A percentile compares a stretch with the other conserved stretches of the same genome.
Conservation (phyloP, 768 basidiomycete genomes). For the Boletus reticulatus region DNA sequence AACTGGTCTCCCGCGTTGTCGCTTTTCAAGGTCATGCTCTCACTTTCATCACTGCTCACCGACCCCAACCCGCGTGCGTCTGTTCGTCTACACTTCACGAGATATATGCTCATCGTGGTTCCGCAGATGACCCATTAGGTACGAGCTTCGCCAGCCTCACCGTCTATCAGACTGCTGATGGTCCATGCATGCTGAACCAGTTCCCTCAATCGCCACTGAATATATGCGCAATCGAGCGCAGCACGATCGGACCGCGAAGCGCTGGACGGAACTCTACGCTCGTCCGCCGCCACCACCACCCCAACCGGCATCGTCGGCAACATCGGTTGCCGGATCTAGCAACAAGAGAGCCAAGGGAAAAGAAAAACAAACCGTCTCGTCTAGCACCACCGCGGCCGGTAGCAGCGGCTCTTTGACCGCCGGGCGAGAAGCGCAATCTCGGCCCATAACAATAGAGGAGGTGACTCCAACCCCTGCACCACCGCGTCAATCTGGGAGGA, state of each 20-base stretch:
- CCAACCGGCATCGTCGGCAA: conserved; percentile 9
- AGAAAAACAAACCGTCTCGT: conserved; percentile 18
- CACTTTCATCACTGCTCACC: conserved; percentile 86
- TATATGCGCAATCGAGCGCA: conserved; percentile 61
- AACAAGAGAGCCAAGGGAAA: conserved; percentile 37
- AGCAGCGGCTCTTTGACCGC: conserved; percentile 15
- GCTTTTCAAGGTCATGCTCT: conserved; percentile 92
- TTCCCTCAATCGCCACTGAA: conserved; percentile 70
- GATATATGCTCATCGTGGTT: conserved; percentile 8
- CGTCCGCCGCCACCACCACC: conserved; percentile 36
- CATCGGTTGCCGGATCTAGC: conserved; percentile 3
- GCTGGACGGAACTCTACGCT: conserved; percentile 77
- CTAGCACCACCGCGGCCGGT: conserved; percentile 1
- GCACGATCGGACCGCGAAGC: conserved; percentile 75
- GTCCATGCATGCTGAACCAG: conserved; percentile 30
- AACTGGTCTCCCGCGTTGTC: conserved; percentile 95
- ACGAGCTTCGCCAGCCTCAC: conserved; percentile 12
- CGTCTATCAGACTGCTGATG: neutral
- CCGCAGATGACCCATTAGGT: conserved; percentile 71
- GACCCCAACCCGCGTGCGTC: conserved; percentile 90
- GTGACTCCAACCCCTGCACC: neutral
- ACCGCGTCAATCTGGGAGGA: conserved; percentile 27
- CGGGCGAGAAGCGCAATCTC: conserved; percentile 12
- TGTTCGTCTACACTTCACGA: neutral
- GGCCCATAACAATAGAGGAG: conserved; percentile 31